Conservation (phyloP, 257 asterid genomes). For the Solanum commersonii region DNA sequence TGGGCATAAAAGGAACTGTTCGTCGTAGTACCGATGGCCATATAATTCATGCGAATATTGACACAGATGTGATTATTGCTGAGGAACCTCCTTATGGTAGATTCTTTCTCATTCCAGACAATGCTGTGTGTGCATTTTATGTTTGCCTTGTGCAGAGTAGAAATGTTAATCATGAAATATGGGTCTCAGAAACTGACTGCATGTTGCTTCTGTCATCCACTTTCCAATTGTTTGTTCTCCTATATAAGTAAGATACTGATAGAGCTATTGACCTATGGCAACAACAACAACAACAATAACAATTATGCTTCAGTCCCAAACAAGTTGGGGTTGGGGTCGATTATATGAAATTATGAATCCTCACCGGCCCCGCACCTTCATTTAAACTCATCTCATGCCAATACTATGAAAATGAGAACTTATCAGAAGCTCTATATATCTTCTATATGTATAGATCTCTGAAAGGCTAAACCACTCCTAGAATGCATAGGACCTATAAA, state of each 20-base stretch:
- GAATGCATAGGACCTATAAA: not conserved
- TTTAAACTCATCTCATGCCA: not conserved
- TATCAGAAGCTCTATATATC: not conserved
- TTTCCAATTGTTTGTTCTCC: not conserved
- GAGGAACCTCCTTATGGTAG: conserved; percentile 98
- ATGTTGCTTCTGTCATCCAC: not conserved
- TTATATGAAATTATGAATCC: not conserved
- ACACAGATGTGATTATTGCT: conserved; percentile 96
- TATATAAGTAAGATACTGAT: not conserved
- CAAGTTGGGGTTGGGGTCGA: not conserved
- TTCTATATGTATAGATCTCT: not conserved
- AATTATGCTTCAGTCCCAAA: not conserved
- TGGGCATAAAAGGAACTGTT: conserved; percentile 98
- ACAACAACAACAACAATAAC: not conserved
- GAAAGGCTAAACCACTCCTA: not conserved
- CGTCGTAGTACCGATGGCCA: conserved; percentile 99
- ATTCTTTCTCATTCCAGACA: not conserved
- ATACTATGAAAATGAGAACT: not conserved
- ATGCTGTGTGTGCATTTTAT: not conserved
- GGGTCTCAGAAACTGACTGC: not conserved
- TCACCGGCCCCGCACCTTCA: not conserved
- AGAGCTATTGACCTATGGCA: not conserved
- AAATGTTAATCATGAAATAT: not conserved
- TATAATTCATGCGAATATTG: conserved; percentile 98
- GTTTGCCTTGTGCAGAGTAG: not conserved